A percentile compares a stretch with the other conserved stretches of the same genome.
phyloP scores from a whole-genome alignment of 164 flowering plant genomes.

The Macadamia tetraphylla region DNA sequence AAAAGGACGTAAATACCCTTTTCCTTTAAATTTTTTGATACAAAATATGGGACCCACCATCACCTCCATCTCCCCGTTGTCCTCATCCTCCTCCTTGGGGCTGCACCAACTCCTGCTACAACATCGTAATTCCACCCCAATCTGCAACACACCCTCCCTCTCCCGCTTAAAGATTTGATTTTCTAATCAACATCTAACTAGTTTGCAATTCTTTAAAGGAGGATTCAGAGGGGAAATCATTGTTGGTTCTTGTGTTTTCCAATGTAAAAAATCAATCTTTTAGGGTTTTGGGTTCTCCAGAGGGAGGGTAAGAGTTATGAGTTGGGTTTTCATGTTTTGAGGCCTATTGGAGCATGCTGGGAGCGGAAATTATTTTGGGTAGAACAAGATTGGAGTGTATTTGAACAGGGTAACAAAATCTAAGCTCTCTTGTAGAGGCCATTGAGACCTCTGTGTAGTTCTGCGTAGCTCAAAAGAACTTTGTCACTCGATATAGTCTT shows the following conservation, averaged over 20 bases:
- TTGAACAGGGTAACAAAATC: slow-evolving; percentile 7
- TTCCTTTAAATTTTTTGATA: no score
- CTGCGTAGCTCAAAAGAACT: slow-evolving; percentile 55
- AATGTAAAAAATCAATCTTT: neutral
- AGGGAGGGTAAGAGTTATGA: neutral
- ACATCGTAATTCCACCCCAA: no score
- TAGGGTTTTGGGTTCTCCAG: slow-evolving; percentile 6
- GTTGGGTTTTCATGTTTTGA: slow-evolving; percentile 17
- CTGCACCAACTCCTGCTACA: no score
- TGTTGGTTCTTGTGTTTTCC: slow-evolving; percentile 7
- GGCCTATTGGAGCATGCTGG: slow-evolving; percentile 2
- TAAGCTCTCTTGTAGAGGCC: slow-evolving; percentile 61
- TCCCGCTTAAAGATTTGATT: neutral
- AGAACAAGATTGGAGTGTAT: neutral
- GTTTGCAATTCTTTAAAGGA: neutral
- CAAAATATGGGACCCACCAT: no score
- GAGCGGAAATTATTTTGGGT: neutral
- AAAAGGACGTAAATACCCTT: no score
- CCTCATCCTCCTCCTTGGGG: no score
- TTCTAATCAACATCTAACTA: slow-evolving; percentile 4
- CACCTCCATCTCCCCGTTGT: no score
- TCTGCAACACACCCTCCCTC: no score
- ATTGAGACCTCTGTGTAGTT: slow-evolving; percentile 71
- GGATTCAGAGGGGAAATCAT: neutral
- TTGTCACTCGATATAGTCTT: slow-evolving; percentile 65